Conservation (phyloP, 331 rosid species). For the Quercus lobata region DNA sequence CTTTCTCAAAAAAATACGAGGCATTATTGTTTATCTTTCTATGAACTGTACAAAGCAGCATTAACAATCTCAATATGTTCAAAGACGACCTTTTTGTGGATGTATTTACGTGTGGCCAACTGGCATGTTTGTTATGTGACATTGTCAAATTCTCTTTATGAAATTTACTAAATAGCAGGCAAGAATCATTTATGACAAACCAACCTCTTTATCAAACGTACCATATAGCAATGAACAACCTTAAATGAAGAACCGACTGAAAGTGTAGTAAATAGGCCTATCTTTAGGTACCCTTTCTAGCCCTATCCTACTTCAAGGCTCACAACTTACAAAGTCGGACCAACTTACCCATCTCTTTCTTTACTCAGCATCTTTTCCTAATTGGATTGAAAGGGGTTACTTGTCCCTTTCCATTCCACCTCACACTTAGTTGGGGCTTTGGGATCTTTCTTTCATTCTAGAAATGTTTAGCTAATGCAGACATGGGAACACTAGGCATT, state of each 20-base stretch:
- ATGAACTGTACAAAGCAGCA: not conserved
- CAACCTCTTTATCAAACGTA: not conserved
- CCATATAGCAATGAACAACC: not conserved
- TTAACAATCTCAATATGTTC: not conserved
- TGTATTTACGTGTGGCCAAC: not conserved
- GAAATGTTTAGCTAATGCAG: no score
- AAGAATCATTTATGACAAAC: not conserved
- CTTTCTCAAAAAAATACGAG: not conserved
- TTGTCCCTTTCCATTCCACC: no score
- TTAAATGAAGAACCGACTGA: not conserved
- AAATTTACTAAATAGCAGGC: not conserved
- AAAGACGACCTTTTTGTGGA: not conserved
- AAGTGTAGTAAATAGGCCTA: constrained; percentile 2
- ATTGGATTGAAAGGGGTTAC: not conserved
- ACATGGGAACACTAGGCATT: no score
- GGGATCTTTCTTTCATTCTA: no score
- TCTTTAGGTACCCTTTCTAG: not conserved
- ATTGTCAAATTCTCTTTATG: not conserved
- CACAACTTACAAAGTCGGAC: not conserved
- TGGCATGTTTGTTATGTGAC: not conserved
- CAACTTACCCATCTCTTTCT: not conserved
- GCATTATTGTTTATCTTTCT: not conserved
- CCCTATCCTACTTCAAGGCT: not conserved
- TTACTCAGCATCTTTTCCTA: not conserved
- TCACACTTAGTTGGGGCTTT: no score